phyloP scores from a whole-genome alignment of 192 early-diverging fungal genomes.

The Dispira simplex region DNA sequence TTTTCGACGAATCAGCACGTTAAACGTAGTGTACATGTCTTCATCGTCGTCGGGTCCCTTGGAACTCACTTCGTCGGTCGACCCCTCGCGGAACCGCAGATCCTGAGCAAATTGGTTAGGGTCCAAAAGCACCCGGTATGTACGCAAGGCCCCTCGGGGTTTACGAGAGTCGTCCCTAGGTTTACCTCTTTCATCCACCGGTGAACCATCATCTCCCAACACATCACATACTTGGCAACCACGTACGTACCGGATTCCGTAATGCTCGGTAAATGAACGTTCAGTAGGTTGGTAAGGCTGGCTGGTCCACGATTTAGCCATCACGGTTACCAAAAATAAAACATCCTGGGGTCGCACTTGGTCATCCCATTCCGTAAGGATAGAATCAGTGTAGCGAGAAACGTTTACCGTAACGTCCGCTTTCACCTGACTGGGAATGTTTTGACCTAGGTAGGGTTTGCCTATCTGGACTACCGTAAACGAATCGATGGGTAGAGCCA shows the following conservation, averaged over 20 bases:
- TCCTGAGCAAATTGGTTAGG: constrained; percentile 58
- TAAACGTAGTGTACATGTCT: constrained; percentile 69
- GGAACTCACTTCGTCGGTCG: neutral
- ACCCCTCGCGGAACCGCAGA: constrained; percentile 5
- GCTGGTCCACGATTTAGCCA: constrained; percentile 30
- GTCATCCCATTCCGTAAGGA: constrained; percentile 78
- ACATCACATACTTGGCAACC: constrained; percentile 73
- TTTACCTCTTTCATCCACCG: constrained; percentile 29
- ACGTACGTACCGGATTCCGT: constrained; percentile 66
- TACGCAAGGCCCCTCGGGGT: constrained; percentile 23
- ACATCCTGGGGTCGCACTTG: constrained; percentile 66
- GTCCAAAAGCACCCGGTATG: constrained; percentile 69
- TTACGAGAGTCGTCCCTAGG: constrained; percentile 19
- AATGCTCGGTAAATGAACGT: constrained; percentile 37
- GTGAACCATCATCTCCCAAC: constrained; percentile 54
- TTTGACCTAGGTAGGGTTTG: constrained; percentile 44
- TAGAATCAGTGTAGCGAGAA: constrained; percentile 43
- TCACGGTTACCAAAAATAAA: constrained; percentile 67
- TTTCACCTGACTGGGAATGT: constrained; percentile 47
- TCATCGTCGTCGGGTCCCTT: constrained; percentile 22
- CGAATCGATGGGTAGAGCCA: constrained; percentile 58
- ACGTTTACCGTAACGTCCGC: constrained; percentile 69
- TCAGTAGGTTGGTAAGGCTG: constrained; percentile 23
- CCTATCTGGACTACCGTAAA: constrained; percentile 61
- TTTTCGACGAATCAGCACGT: constrained; percentile 75